Conservation (phyloP, 345 rosid species). For the Rhizophora apiculata region DNA sequence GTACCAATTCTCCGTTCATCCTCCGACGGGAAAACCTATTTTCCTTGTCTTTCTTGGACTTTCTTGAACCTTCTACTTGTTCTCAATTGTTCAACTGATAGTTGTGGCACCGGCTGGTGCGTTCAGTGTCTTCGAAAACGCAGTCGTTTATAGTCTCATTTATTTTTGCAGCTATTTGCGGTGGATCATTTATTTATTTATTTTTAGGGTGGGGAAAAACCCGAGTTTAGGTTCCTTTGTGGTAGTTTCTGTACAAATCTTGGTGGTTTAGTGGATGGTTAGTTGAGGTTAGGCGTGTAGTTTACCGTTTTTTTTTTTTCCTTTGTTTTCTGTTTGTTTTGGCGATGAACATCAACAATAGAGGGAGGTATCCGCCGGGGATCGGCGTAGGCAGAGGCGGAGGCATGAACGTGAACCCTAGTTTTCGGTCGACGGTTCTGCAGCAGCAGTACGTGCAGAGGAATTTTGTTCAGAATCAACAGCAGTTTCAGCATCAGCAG, state of each 20-base stretch:
- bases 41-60: too few relatives aligned
- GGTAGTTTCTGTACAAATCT: not conserved
- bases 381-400: conserved; percentile 68
- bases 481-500: conserved; percentile 42
- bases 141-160: conserved; percentile 2
- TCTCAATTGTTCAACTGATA: too few relatives aligned
- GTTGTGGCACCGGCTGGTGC: too few relatives aligned
- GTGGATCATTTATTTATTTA: not conserved
- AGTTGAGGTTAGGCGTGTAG: not conserved
- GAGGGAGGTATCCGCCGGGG: conserved; percentile 63
- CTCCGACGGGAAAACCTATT: not conserved
- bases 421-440: conserved; percentile 37
- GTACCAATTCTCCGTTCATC: not conserved
- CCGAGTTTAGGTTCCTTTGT: too few relatives aligned
- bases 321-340: not conserved
- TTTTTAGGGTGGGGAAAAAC: not conserved
- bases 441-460: conserved; percentile 52
- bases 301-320: not conserved
- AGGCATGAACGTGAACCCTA: conserved; percentile 47
- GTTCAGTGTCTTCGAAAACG: not conserved
- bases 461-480: conserved; percentile 42
- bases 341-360: not conserved
- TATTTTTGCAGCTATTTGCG: conserved; percentile 8
- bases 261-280: not conserved
- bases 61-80: too few relatives aligned